These are phyloP conservation scores for Talaromyces adpressus DNA, from an alignment of 495 filamentous ascomycete species.

Conservation along the genomic window DNA sequence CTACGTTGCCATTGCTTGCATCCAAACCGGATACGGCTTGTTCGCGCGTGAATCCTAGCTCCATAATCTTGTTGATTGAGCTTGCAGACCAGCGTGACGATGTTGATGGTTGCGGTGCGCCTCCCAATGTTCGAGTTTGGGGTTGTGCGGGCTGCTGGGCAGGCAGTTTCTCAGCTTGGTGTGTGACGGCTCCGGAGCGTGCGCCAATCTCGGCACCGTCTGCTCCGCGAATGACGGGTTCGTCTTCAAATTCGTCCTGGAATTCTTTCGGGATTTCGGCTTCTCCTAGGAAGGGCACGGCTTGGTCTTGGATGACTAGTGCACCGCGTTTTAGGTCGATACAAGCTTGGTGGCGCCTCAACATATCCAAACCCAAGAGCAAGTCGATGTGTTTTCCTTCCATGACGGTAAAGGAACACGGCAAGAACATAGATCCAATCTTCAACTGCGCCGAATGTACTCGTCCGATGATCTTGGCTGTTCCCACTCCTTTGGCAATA, in stretches of 20 bases:
- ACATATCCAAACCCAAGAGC: conserved; percentile 89
- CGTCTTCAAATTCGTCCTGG: conserved; percentile 61
- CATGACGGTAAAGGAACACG: conserved; percentile 99
- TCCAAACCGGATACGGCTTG: conserved; percentile 75
- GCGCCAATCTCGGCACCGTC: conserved; percentile 80
- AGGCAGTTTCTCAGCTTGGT: conserved; percentile 35
- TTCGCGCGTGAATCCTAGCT: conserved; percentile 71
- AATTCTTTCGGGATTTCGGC: conserved; percentile 81
- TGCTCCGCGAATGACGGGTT: conserved; percentile 80
- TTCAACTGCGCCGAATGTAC: conserved; percentile 91
- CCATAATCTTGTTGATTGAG: conserved; percentile 57
- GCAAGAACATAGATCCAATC: conserved; percentile 80
- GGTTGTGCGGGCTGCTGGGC: conserved; percentile 12
- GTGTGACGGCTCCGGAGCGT: conserved; percentile 73
- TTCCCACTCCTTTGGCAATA: conserved; percentile 88
- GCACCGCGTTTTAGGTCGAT: conserved; percentile 78
- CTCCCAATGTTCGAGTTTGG: conserved; percentile 6
- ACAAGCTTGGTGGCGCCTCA: conserved; percentile 86
- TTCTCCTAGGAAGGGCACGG: conserved; percentile 85
- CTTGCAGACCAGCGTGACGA: conserved; percentile 34
- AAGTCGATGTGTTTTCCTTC: conserved; percentile 97
- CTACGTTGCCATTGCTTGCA: conserved; percentile 76
- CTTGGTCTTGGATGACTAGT: conserved; percentile 78
- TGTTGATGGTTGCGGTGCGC: background rate
- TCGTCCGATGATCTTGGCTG: conserved; percentile 86